phyloP scores from a whole-genome alignment of 345 rosid species.

The Fremontodendron californicum region DNA sequence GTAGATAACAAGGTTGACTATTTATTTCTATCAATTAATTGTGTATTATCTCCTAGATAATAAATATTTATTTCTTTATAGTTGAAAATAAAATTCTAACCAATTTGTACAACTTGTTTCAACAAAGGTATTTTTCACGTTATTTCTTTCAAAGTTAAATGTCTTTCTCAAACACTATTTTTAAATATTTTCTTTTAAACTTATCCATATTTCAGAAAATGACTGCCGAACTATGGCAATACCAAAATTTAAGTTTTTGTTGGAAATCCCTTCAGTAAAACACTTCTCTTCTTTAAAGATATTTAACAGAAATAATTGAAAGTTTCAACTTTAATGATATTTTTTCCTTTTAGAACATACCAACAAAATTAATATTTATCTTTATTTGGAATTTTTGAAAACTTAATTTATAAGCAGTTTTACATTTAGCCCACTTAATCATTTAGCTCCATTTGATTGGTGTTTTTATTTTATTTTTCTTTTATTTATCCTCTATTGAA shows the following conservation, averaged over 20 bases:
- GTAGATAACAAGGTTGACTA: background rate
- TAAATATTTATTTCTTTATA: background rate
- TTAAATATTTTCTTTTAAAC: background rate
- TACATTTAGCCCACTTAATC: background rate
- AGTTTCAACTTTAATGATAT: background rate
- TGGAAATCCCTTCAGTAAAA: background rate
- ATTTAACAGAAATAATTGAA: background rate
- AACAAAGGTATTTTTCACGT: background rate
- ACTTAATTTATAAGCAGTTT: background rate
- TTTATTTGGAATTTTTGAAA: background rate
- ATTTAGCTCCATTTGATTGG: too few species aligned
- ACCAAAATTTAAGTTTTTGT: background rate
- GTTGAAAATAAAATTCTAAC: conserved; percentile 16
- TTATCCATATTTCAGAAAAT: conserved; percentile 12
- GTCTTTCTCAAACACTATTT: background rate
- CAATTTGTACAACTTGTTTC: background rate
- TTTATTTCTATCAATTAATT: background rate
- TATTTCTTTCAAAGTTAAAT: background rate
- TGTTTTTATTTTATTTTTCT: too few species aligned
- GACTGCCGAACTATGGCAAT: conserved; percentile 6
- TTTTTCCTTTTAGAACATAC: background rate
- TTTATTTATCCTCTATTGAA: too few species aligned
- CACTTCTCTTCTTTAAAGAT: background rate
- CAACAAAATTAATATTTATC: background rate
- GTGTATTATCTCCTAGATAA: too few species aligned